Evolutionary conservation across 345 rosid species (phyloP), one percentile per base, ranked within the genome.

Genomic region (Cardamine occulta): DNA sequence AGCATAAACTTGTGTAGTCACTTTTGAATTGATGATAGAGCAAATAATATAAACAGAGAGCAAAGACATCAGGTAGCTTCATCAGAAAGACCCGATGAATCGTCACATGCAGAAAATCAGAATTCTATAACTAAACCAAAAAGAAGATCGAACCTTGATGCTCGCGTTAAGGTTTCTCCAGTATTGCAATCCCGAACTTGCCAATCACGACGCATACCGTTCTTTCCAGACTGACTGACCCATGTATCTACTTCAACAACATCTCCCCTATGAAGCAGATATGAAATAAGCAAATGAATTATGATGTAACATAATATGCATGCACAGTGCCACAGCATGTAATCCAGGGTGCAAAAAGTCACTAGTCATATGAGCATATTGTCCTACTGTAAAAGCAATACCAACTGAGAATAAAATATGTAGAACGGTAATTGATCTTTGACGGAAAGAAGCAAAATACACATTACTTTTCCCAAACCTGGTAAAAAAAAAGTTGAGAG

Each of bases 181-280:
- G 94, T 89, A 78, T 79, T 81, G 54, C 85, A 32, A 71, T 96
- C 93, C 12, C 90, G 88, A 18, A 96, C 77, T 55, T 86, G 84
- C 98, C 95, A 96, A 85, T 89, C 99, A 68, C 99, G 96, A 5
- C 98, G 91, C 98, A 92, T 90, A 14, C 98, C 97, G 69, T 93
- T 93, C 80, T 93, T 96, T 52, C 99, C 97, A 1, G 99, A 93
- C 24, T 80, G 82, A 87, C 86, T 82, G 60, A 83, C 96, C 97
- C 98, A 93, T 4, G 98, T 91, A 79, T 96, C 94, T 9, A 91
- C 91, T 64, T 93, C 80, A 24, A 96, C 93, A 68, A 85, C 89
- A 85, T 96, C 99, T 75, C 94, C 98, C 99, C 99, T 96, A 74
- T 7, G 73, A 82, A 47, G 44, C 74, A 80, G 14, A 65, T 61